A percentile compares a stretch with the other conserved stretches of the same genome.
phyloP scores from a whole-genome alignment of 768 basidiomycete genomes.

The Lactifluus volemus region DNA sequence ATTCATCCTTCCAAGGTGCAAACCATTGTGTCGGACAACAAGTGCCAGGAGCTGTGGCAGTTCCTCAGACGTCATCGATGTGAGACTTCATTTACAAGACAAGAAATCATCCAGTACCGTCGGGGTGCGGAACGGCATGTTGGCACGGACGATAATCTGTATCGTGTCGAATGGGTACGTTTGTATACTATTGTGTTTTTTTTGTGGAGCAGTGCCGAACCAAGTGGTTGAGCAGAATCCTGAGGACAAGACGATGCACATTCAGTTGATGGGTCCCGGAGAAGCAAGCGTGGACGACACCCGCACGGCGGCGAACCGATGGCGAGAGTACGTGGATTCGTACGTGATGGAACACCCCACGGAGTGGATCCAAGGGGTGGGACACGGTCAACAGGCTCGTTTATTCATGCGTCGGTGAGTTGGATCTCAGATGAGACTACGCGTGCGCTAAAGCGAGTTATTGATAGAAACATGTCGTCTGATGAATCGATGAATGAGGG shows the following conservation, averaged over 20 bases:
- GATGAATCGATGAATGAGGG: constrained; percentile 29
- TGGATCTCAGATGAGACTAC: neutral
- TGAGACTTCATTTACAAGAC: constrained; percentile 43
- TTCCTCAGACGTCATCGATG: constrained; percentile 59
- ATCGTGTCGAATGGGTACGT: constrained; percentile 72
- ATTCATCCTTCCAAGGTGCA: constrained; percentile 45
- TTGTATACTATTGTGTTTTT: neutral
- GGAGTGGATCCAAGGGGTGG: constrained; percentile 51
- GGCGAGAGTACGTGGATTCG: constrained; percentile 67
- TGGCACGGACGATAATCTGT: constrained; percentile 67
- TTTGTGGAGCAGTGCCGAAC: neutral
- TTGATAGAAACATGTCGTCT: constrained; percentile 44
- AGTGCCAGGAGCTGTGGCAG: constrained; percentile 78
- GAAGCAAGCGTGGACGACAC: constrained; percentile 60
- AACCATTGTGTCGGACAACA: constrained; percentile 73
- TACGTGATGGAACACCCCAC: constrained; percentile 64
- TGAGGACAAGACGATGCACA: constrained; percentile 44
- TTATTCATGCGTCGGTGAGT: constrained; percentile 11
- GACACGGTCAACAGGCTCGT: constrained; percentile 29
- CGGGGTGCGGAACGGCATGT: constrained; percentile 71
- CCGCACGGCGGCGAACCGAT: constrained; percentile 43
- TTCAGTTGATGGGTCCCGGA: constrained; percentile 50
- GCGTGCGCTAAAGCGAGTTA: constrained; percentile 25
- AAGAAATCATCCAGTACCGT: constrained; percentile 69
- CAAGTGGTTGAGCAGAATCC: constrained; percentile 36